Conservation (phyloP, 1,284 basidiomycete genomes). For the Porphyrellus sp. region DNA sequence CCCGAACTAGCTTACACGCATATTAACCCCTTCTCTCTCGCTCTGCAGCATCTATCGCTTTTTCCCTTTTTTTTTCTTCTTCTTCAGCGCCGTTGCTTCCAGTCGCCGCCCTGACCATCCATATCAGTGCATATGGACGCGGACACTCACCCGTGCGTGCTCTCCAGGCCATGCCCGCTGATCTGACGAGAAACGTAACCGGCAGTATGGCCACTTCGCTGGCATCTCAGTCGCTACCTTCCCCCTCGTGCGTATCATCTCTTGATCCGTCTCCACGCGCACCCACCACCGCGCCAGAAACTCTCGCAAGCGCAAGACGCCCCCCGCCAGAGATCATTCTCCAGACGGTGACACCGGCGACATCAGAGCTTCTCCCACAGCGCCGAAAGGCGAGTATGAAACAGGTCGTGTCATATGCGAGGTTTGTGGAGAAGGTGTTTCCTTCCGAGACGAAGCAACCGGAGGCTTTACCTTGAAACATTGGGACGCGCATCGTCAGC, state of each 20-base stretch:
- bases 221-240: conserved; percentile 16
- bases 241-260: conserved; percentile 23
- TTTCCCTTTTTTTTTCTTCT: background rate
- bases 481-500: conserved; percentile 63
- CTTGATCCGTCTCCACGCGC: conserved; percentile 20
- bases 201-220: conserved; percentile 15
- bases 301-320: conserved; percentile 45
- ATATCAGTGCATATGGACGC: conserved; percentile 24
- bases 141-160: conserved; percentile 20
- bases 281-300: conserved; percentile 19
- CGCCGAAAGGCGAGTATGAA: conserved; percentile 47
- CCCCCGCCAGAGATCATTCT: conserved; percentile 27
- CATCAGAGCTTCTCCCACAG: conserved; percentile 16
- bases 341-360: conserved; percentile 19
- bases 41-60: conserved; percentile 12
- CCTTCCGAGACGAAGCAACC: conserved; percentile 59
- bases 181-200: conserved; percentile 20
- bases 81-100: conserved; percentile 1
- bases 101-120: conserved; percentile 4
- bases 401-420: conserved; percentile 63
- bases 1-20: conserved; percentile 37
- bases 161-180: conserved; percentile 5
- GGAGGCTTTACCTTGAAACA: conserved; percentile 62
- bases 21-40: conserved; percentile 34
- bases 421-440: conserved; percentile 54